phyloP scores from a whole-genome alignment of 129 eudicot genomes.

The Tanacetum coccineum region DNA sequence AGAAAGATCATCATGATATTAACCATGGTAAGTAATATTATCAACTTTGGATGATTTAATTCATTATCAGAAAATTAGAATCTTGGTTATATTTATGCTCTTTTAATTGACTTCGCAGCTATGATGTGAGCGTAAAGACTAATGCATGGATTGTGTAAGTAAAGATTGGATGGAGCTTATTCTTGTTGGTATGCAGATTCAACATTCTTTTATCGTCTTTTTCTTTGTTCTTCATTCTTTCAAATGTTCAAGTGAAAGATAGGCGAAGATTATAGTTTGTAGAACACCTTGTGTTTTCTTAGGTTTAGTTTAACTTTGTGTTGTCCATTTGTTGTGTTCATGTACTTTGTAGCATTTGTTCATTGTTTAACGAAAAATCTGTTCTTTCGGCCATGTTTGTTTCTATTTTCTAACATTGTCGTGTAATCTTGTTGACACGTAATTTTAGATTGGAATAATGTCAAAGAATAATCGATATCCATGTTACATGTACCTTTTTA shows the following conservation, averaged over 20 bases:
- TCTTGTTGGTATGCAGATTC: slow-evolving; percentile 32
- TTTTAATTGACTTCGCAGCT: slow-evolving; percentile 31
- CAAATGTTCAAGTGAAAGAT: slow-evolving; percentile 12
- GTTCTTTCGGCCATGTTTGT: not conserved
- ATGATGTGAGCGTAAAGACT: slow-evolving; percentile 19
- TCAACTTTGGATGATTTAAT: not conserved
- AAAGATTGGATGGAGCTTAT: slow-evolving; percentile 10
- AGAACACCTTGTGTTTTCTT: slow-evolving; percentile 13
- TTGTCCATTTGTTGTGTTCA: slow-evolving; percentile 7
- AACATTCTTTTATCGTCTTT: slow-evolving; percentile 30
- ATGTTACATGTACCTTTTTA: slow-evolving; percentile 11
- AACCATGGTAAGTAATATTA: slow-evolving; percentile 10
- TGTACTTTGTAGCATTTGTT: slow-evolving; percentile 25
- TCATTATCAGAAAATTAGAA: not conserved
- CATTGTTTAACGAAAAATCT: slow-evolving; percentile 21
- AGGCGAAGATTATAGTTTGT: slow-evolving; percentile 21
- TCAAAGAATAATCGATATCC: not conserved
- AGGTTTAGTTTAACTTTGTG: slow-evolving; percentile 24
- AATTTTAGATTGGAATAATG: not conserved
- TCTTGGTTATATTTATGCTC: not conserved
- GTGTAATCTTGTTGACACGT: slow-evolving; percentile 5
- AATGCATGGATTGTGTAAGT: not conserved
- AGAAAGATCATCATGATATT: slow-evolving; percentile 35
- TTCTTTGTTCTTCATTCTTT: slow-evolving; percentile 20
- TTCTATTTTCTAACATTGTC: not conserved